Conservation (phyloP, 2,329 filamentous ascomycete species). For the Xylariales sp. region DNA sequence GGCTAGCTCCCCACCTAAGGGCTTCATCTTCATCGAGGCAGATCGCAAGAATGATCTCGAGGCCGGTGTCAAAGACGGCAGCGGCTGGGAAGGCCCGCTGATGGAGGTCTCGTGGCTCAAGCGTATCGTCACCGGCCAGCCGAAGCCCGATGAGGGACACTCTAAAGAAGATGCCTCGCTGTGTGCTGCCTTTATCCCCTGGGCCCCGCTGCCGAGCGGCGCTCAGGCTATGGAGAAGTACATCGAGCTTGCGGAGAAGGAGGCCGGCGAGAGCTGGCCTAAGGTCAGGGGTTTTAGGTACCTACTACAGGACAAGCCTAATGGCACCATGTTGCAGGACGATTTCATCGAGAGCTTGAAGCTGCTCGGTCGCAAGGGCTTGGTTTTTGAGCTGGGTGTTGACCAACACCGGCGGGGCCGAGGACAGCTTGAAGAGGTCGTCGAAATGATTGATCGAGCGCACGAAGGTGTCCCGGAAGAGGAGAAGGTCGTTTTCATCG, state of each 20-base stretch:
- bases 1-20: conserved; percentile 62
- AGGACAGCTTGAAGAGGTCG: conserved; percentile 77
- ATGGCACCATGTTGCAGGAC: conserved; percentile 71
- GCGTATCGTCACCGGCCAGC: conserved; percentile 71
- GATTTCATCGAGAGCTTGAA: conserved; percentile 74
- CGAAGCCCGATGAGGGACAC: conserved; percentile 69
- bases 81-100: conserved; percentile 75
- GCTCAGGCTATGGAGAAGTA: conserved; percentile 71
- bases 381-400: conserved; percentile 85
- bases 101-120: conserved; percentile 77
- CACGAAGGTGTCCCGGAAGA: conserved; percentile 70
- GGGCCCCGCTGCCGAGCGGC: conserved; percentile 83
- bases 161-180: conserved; percentile 60
- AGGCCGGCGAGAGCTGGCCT: conserved; percentile 72
- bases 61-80: conserved; percentile 57
- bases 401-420: conserved; percentile 82
- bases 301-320: conserved; percentile 80
- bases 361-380: conserved; percentile 71
- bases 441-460: conserved; percentile 75
- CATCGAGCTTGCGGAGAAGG: conserved; percentile 68
- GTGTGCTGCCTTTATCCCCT: conserved; percentile 79
- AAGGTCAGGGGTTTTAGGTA: conserved; percentile 85
- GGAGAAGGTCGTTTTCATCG: conserved; percentile 72
- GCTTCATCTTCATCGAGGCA: conserved; percentile 86
- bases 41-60: conserved; percentile 75